A percentile compares a stretch with the other conserved stretches of the same genome.
Evolutionary conservation across 306 rosid genomes (phyloP).

Genomic region (Luffa acutangula): DNA sequence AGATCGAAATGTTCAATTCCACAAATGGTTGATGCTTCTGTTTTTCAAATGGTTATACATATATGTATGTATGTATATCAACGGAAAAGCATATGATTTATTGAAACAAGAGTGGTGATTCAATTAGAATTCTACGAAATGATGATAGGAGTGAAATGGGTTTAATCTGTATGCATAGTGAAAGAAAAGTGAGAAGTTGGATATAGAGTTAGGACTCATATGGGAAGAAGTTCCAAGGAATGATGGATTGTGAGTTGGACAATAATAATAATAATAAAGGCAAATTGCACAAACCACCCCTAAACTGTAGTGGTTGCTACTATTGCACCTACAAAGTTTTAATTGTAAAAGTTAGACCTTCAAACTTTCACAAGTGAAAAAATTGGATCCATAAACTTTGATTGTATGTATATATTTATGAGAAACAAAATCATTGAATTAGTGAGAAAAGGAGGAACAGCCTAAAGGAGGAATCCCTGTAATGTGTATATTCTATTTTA

Average conservation of each 20-base stretch:
- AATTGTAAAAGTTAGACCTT: too few relatives aligned
- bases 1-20: not conserved
- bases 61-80: too few relatives aligned
- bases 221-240: not conserved
- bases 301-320: not conserved
- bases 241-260: not conserved
- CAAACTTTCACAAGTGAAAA: not conserved
- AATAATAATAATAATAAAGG: not conserved
- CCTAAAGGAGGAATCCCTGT: not conserved
- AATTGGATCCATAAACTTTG: not conserved
- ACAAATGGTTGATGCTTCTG: not conserved
- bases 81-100: not conserved
- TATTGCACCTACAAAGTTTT: not conserved
- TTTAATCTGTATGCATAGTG: not conserved
- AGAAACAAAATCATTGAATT: too few relatives aligned
- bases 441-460: not conserved
- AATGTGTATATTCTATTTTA: not conserved
- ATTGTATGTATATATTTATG: not conserved
- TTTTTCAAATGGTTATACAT: too few relatives aligned
- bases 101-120: not conserved
- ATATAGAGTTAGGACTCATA: not conserved
- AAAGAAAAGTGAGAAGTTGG: not conserved
- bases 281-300: not conserved
- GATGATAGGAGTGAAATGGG: not conserved
- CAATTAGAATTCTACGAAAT: not conserved